phyloP scores from a whole-genome alignment of 2,329 filamentous ascomycete genomes.

The Raffaelea deltoideospora region DNA sequence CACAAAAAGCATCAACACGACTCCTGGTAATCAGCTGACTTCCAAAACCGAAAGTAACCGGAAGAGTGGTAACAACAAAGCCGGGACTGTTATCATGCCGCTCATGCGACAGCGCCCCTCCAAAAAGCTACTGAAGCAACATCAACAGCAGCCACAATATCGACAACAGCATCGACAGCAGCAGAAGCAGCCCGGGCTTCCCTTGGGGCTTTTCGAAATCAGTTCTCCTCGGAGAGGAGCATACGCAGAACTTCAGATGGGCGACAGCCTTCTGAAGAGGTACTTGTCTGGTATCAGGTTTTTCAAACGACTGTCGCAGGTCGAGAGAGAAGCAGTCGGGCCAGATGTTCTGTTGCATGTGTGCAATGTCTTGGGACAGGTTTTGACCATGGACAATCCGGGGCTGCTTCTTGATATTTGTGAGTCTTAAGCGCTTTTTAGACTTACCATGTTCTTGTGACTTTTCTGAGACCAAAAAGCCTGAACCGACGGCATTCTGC shows the following conservation, averaged over 20 bases:
- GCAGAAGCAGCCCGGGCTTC: conserved; percentile 18
- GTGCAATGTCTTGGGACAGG: conserved; percentile 17
- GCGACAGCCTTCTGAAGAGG: conserved; percentile 23
- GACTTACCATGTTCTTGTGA: too few relatives aligned
- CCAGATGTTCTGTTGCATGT: conserved; percentile 20
- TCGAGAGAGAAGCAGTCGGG: conserved; percentile 14
- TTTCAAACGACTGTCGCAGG: conserved; percentile 23
- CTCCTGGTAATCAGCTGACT: too few relatives aligned
- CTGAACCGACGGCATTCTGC: too few relatives aligned
- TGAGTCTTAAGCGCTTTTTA: not conserved
- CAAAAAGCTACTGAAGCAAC: too few relatives aligned
- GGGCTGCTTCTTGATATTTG: too few relatives aligned
- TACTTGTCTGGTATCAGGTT: conserved; percentile 35
- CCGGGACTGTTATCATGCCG: too few relatives aligned
- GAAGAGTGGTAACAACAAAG: too few relatives aligned
- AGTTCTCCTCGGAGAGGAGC: conserved; percentile 25
- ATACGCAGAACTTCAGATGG: conserved; percentile 30
- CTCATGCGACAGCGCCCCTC: too few relatives aligned
- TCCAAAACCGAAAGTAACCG: too few relatives aligned
- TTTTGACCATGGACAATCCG: conserved; percentile 2
- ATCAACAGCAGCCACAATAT: conserved; percentile 22
- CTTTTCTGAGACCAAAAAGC: too few relatives aligned
- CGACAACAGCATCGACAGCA: conserved; percentile 19
- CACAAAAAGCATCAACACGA: too few relatives aligned
- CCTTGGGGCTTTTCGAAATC: too few relatives aligned